Base-by-base conservation (phyloP, 805 yeast genomes). In the Clavispora fructus region DNA sequence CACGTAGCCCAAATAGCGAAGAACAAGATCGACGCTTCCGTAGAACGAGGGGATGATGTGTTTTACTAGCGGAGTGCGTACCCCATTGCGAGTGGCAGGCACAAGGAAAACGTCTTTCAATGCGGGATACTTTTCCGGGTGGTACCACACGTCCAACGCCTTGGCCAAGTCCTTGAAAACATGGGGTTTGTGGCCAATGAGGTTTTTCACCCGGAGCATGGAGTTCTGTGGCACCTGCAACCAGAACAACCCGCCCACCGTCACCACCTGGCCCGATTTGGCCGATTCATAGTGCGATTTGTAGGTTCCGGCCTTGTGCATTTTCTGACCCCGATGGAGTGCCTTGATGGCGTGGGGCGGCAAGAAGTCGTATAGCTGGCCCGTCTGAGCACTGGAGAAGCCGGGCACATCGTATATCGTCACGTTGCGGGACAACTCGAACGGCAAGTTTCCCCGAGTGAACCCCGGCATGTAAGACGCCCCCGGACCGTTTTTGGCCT, bases 11-110 rank as follows among this genome's bases (percentile, higher is more conserved):
- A 82, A 59, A 49, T 80, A 81, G 43, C 78, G 79, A 9, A 86
- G 53, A 2, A 86, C 84, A 26, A 86, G 55, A 55, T 86, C 95
- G 9, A 86, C 65, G 5, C 77, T 59, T 0, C 92, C 92, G 48
- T 64, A 68, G 54, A 85, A 85, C n/a, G 88, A 87, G 0, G 94
- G 92, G 4, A 86, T 69, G 2, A 77, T 68, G 50, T 74, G 82
- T 40, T 55, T 45, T 28, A 48, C 52, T 33, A 49, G 47, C 6
- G 41, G 28, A 2, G 52, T 46, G 13, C 25, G 37, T 9, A 25
- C 37, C 9, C 37, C 37, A 10, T 33, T 17, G 6, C 41, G 39
- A 1, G 9, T 25, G 13, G 48, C 40, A n/a, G 49, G 44, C 16
- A 47, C 49, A 31, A 56, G 45, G 65, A 46, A 55, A 23, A 47